Evolutionary conservation across 805 yeast species (phyloP).

Genomic region (Wickerhamiella occidentalis): DNA sequence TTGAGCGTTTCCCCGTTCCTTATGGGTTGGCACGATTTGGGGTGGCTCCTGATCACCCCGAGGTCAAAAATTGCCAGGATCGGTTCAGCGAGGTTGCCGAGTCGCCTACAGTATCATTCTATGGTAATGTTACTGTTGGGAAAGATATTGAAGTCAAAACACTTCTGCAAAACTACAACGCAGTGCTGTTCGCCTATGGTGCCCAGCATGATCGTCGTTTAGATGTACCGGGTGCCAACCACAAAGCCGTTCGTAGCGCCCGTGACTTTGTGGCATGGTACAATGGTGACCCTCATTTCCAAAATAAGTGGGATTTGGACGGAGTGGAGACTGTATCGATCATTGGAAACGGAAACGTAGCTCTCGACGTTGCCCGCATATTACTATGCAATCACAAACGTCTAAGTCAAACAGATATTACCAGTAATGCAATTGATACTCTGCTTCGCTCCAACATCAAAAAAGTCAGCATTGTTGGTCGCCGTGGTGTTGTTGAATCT

Average conservation of each 20-base stretch:
- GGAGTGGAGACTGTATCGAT: conserved; percentile 56
- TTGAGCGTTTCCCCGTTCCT: conserved; percentile 79
- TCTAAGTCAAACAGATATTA: conserved; percentile 64
- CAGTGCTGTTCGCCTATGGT: conserved; percentile 75
- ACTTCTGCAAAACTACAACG: conserved; percentile 49
- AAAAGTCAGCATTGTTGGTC: conserved; percentile 61
- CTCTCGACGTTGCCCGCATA: conserved; percentile 78
- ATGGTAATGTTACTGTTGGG: conserved; percentile 67
- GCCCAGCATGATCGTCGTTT: conserved; percentile 42
- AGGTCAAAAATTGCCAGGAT: conserved; percentile 63
- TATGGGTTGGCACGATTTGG: conserved; percentile 87
- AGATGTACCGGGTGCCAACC: conserved; percentile 46
- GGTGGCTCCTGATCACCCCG: conserved; percentile 99
- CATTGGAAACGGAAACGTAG: conserved; percentile 96
- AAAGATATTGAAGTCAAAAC: conserved; percentile 40
- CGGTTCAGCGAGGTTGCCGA: conserved; percentile 46
- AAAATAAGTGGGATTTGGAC: conserved; percentile 33
- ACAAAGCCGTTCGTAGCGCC: conserved; percentile 62
- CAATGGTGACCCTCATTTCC: conserved; percentile 59
- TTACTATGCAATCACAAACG: conserved; percentile 46
- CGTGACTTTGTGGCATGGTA: conserved; percentile 92
- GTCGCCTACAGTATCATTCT: conserved; percentile 39
- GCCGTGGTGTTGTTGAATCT: conserved; percentile 74
- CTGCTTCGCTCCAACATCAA: conserved; percentile 44
- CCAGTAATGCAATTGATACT: conserved; percentile 43